Base-by-base conservation (phyloP, 805 yeast genomes). In the Priceomyces carsonii region DNA sequence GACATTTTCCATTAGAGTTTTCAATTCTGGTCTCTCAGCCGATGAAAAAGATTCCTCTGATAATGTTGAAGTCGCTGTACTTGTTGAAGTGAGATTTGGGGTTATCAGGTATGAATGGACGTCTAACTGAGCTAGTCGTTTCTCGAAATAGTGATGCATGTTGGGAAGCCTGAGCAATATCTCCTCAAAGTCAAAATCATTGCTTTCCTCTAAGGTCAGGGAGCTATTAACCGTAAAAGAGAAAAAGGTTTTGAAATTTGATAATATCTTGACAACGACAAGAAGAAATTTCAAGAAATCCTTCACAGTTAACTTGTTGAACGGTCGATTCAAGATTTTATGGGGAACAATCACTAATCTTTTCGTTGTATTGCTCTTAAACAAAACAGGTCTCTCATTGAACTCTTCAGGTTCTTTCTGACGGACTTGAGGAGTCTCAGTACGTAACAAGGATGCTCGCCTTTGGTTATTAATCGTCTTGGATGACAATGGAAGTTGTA, bases 301-400 rank as follows among this genome's bases (percentile, higher is more conserved):
- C 35, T 56, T 56, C 12, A 63, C 51, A 17, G 63, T 48, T 19
- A 68, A 49, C 35, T 61, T 61, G 21, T 59, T 50, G 40, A 68
- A 62, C 8, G 73, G 72, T 33, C 65, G 63, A 39, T 54, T 59
- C 28, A 68, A 51, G n/a, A 68, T 63, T 39, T 59, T 59, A 39
- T 68, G 73, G 1, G 74, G 73, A 5, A 67, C 58, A 6, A 68
- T 55, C 7, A 66, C 57, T 17, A 62, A 44, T 38, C 51, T 57
- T 36, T 57, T 56, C 6, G 30, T 22, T 5, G 12, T 18, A 21
- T 33, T 38, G 5, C 19, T 22, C 15, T 25, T 27, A n/a, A 18
- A 14, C 14, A 32, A 22, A 8, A 20, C 29, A 4, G 38, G 33
- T 5, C 19, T 26, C 14, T 30, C 33, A 3, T 33, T 30, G 15